Conservation (phyloP, 495 filamentous ascomycete species). For the Xylaria cubensis region DNA sequence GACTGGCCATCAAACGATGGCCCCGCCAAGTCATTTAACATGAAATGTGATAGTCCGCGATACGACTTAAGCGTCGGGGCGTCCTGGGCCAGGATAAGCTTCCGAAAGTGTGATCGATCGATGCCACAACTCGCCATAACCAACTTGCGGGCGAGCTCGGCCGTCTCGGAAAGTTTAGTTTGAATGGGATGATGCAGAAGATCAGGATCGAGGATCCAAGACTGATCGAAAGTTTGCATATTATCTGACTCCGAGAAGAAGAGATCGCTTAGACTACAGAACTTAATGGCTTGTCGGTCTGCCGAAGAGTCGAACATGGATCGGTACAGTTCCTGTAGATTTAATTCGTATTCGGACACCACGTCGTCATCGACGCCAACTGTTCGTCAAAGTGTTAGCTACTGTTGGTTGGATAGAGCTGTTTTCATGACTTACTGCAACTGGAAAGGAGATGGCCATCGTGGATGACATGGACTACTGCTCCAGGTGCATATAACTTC, state of each 20-base stretch:
- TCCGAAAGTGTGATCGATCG: constrained; percentile 36
- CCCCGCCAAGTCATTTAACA: constrained; percentile 52
- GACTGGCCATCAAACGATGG: constrained; percentile 36
- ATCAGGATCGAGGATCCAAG: not conserved
- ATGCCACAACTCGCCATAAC: constrained; percentile 45
- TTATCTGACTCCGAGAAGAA: constrained; percentile 26
- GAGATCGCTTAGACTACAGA: constrained; percentile 27
- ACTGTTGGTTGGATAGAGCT: not conserved
- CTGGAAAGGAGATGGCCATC: constrained; percentile 54
- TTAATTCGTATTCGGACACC: constrained; percentile 44
- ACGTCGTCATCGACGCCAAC: constrained; percentile 49
- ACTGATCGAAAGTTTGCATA: constrained; percentile 1
- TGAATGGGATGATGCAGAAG: constrained; percentile 37
- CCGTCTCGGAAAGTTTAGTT: constrained; percentile 41
- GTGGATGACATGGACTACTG: constrained; percentile 46
- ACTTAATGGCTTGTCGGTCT: constrained; percentile 10
- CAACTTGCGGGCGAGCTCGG: constrained; percentile 46
- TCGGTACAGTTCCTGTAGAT: constrained; percentile 44
- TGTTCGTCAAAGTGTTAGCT: constrained; percentile 21
- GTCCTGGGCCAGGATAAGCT: constrained; percentile 45
- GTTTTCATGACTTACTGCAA: constrained; percentile 39
- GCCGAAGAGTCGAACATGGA: constrained; percentile 24
- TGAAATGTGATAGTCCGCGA: constrained; percentile 54
- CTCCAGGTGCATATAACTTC: constrained; percentile 42
- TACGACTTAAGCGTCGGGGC: constrained; percentile 46